Percentiles rank a stretch among this genome's conserved stretches.
These are phyloP conservation scores for Salix suchowensis DNA, from an alignment of 345 rosid genomes.

Conservation along the genomic window DNA sequence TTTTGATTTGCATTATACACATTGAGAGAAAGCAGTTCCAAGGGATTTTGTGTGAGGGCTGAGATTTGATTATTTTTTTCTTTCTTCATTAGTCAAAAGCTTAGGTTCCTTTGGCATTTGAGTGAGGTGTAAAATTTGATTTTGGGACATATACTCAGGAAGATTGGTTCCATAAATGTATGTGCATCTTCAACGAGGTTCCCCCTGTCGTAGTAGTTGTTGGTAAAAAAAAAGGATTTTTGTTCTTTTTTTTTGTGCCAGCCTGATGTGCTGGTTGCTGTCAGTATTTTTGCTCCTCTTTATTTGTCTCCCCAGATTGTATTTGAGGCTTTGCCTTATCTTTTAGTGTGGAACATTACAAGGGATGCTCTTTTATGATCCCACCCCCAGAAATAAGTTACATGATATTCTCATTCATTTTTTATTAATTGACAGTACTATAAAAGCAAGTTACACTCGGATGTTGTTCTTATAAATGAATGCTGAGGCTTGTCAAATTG, in stretches of 20 bases:
- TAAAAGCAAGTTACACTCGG: neutral
- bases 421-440: neutral
- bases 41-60: conserved; percentile 49
- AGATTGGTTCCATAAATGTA: conserved; percentile 40
- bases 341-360: conserved; percentile 38
- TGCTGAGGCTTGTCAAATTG: neutral
- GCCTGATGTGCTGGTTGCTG: conserved; percentile 35
- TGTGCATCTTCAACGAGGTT: conserved; percentile 35
- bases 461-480: neutral
- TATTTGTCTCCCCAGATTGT: conserved; percentile 38
- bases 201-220: conserved; percentile 10
- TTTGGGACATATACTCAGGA: conserved; percentile 45
- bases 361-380: conserved; percentile 29
- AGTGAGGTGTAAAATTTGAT: conserved; percentile 61
- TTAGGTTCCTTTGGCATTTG: conserved; percentile 46
- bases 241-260: conserved; percentile 21
- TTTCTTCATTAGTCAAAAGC: conserved; percentile 21
- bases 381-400: conserved; percentile 37
- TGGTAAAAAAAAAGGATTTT: conserved; percentile 19
- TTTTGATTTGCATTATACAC: conserved; percentile 37
- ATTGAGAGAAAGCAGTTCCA: conserved; percentile 34
- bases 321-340: conserved; percentile 39
- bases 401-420: conserved; percentile 32
- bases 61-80: conserved; percentile 25
- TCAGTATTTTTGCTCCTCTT: conserved; percentile 17